Evolutionary conservation across 2,329 filamentous ascomycete genomes (phyloP), one percentile per base, ranked within the genome.

Genomic region (Aurifilum marmelostoma): DNA sequence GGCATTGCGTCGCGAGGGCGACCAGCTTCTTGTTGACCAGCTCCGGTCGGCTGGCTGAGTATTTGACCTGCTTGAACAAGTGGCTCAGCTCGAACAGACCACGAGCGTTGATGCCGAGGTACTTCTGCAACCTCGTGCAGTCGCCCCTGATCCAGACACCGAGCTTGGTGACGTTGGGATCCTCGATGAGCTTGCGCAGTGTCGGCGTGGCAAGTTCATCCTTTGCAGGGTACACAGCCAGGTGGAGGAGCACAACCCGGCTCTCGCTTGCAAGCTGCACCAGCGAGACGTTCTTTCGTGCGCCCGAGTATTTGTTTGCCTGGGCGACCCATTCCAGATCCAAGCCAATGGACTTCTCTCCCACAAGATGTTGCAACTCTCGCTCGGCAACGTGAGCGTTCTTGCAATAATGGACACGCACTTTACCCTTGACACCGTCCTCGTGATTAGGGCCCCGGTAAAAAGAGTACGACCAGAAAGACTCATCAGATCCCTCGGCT

Each of bases 21-120:
- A 95, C 89, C 7, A 89, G 80, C 64, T 77, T 84, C 75, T 88
- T 92, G 77, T 92, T 91, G 75, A 95, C 87, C 21, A 84, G 77
- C 2, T 83, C 77, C 5, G 82, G 84, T 50, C 87, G 80, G 66
- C 78, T 78, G 32, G 81, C 79, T 0, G 87, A 88, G 75, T 88
- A 90, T 71, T 89, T 93, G 72, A 97, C 87, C 14, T 97, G 81
- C 73, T 88, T 92, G 79, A 94, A 91, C 32, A 97, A 80, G 76
- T 97, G 91, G 76, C 92, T 95, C 9, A 97, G 84, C 79, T 97
- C 94, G 71, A 97, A 87, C 4, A 92, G 81, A 0, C 92, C 92
- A 63, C 83, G 85, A 1, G 89, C 83, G 0, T 91, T 77, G 34
- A 97, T 84, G 0, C 80, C 82, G 3, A 97, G 84, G 71, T 83